Percentiles rank a stretch among this genome's conserved stretches.
phyloP scores from a whole-genome alignment of 2,329 filamentous ascomycete genomes.

The Thyridium curvatum region DNA sequence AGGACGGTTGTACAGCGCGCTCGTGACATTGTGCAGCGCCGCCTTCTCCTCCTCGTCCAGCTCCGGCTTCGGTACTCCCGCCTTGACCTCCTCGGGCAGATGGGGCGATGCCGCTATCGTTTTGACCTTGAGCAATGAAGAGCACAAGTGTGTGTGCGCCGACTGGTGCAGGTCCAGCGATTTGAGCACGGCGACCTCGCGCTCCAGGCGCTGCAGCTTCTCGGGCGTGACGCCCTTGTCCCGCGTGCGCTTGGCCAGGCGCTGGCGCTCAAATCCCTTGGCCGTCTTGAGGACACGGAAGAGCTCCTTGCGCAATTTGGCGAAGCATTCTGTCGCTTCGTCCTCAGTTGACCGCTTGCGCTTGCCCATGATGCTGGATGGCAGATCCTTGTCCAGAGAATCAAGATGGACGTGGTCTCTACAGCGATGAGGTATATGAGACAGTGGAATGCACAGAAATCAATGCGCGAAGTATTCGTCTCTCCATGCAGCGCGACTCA shows the following conservation, averaged over 20 bases:
- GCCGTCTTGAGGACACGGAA: constrained; percentile 63
- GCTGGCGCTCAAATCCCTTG: constrained; percentile 74
- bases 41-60: constrained; percentile 44
- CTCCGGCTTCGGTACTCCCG: constrained; percentile 40
- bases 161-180: constrained; percentile 52
- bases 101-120: constrained; percentile 42
- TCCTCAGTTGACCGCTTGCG: constrained; percentile 44
- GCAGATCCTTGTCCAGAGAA: not conserved
- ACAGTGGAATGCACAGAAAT: too few species aligned
- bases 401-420: too few species aligned
- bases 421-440: too few species aligned
- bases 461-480: too few species aligned
- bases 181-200: constrained; percentile 52
- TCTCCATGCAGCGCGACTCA: too few species aligned
- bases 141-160: constrained; percentile 49
- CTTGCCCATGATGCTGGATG: constrained; percentile 42
- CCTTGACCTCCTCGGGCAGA: constrained; percentile 41
- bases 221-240: constrained; percentile 22
- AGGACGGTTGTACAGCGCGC: constrained; percentile 45
- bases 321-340: constrained; percentile 42
- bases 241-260: constrained; percentile 55
- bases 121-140: constrained; percentile 48
- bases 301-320: constrained; percentile 52
- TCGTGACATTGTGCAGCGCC: constrained; percentile 54
- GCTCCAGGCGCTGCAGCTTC: constrained; percentile 51